Base-by-base conservation (phyloP, 2,329 filamentous ascomycete genomes). In the Beauveria medogensis region DNA sequence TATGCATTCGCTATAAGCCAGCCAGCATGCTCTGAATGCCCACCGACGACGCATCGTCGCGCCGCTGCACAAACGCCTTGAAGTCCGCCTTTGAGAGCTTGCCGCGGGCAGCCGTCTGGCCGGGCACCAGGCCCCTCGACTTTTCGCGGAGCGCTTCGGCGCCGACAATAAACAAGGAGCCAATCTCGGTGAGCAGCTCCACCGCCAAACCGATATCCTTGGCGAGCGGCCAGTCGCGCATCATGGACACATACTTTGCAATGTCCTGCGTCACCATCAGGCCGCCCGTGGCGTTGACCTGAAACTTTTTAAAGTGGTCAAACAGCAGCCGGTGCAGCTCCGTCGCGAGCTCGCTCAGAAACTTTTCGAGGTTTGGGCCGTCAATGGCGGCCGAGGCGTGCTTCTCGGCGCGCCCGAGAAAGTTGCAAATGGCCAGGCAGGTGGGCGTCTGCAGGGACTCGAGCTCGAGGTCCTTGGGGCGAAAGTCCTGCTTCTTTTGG, bases 191-290 rank as follows among this genome's bases (percentile, higher is more conserved):
- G 63, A 99, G 76, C 51, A 96, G 84, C 76, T 99, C 93, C 65
- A 97, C 84, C 59, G 85, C 83, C 26, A 81, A 81, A 66, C 84
- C 82, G 54, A 86, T 84, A 46, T 89, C 85, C 67, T 86, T 87
- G 58, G 83, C 81, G 46, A 92, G 79, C 30, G 89, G 84, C 91
- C 92, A 97, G 40, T 86, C 86, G 64, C 90, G 86, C 65, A 99
- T 81, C 12, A 96, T 85, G 63, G 92, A 88, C 9, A 90, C 89
- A 73, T 99, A 99, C 71, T 91, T 92, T 41, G 91, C 91, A 72
- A 97, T 92, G 71, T 99, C 94, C 76, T 97, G 96, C 41, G 89
- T 93, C 28, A 97, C 91, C 84, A 97, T 94, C 52, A 99, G 83
- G 2, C 92, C 94, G 63, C 94, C 94, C 0, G 93, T 92, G 46